Percentiles rank a stretch among this genome's conserved stretches.
phyloP scores from a whole-genome alignment of 2,329 filamentous ascomycete species.

The Rhinocladiella similis region DNA sequence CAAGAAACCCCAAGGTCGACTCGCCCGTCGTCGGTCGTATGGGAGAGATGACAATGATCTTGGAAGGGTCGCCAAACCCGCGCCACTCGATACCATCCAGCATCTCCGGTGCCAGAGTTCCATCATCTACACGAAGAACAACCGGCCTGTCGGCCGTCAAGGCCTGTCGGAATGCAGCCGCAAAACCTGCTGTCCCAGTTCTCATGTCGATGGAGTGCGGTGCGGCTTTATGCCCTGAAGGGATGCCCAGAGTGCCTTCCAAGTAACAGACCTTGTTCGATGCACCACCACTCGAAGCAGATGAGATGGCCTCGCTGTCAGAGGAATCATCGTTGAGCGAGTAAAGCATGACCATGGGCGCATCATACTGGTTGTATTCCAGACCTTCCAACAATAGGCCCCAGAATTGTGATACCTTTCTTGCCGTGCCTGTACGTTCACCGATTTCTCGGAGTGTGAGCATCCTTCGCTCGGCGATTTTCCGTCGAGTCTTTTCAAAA shows the following conservation, averaged over 20 bases:
- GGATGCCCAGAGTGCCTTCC: conserved; percentile 71
- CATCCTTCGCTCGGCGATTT: conserved; percentile 78
- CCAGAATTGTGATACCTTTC: conserved; percentile 74
- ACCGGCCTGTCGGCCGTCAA: conserved; percentile 67
- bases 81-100: conserved; percentile 68
- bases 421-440: conserved; percentile 70
- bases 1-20: conserved; percentile 72
- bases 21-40: conserved; percentile 76
- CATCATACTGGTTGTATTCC: conserved; percentile 72
- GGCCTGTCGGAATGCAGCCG: conserved; percentile 73
- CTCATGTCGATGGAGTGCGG: conserved; percentile 67
- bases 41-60: conserved; percentile 72
- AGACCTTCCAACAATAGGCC: conserved; percentile 66
- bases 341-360: conserved; percentile 76
- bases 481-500: conserved; percentile 77
- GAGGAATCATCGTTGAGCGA: conserved; percentile 66
- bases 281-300: conserved; percentile 66
- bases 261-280: conserved; percentile 66
- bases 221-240: conserved; percentile 62
- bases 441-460: conserved; percentile 75
- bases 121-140: conserved; percentile 65
- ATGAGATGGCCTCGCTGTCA: conserved; percentile 71
- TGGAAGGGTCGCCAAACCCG: conserved; percentile 70
- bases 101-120: conserved; percentile 64
- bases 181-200: conserved; percentile 70